Evolutionary conservation across 192 early-diverging fungal species (phyloP).

Genomic region (Entomortierella parvispora): DNA sequence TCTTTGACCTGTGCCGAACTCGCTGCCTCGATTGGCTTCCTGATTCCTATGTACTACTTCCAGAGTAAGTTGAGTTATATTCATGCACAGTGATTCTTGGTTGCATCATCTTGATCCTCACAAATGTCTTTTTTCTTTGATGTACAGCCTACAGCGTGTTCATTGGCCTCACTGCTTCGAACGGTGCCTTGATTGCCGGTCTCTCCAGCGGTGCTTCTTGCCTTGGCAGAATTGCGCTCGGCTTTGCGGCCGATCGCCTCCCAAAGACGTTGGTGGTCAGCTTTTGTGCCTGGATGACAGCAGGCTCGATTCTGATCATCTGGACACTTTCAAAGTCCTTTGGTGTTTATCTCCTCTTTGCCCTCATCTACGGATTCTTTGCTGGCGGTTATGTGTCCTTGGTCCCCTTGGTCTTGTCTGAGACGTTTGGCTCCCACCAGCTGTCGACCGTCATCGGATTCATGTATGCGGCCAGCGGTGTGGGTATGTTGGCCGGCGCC

Average conservation of each 20-base stretch:
- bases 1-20: constrained; percentile 45
- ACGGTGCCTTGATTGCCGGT: constrained; percentile 70
- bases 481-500: constrained; percentile 56
- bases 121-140: constrained; percentile 28
- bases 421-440: constrained; percentile 55
- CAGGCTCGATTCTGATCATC: constrained; percentile 37
- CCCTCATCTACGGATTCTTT: constrained; percentile 58
- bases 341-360: constrained; percentile 49
- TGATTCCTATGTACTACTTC: constrained; percentile 61
- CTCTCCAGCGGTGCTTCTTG: constrained; percentile 73
- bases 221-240: constrained; percentile 71
- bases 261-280: constrained; percentile 48
- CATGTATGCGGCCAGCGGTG: constrained; percentile 54
- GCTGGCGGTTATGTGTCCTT: constrained; percentile 60
- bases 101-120: constrained; percentile 39
- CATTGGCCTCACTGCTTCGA: constrained; percentile 65
- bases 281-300: constrained; percentile 46
- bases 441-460: constrained; percentile 57
- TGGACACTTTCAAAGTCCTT: constrained; percentile 48
- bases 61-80: constrained; percentile 32
- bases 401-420: constrained; percentile 44
- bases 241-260: constrained; percentile 67
- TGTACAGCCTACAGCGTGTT: constrained; percentile 61
- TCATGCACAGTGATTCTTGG: not conserved
- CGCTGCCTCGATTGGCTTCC: constrained; percentile 53